phyloP scores from a whole-genome alignment of 1,284 basidiomycete genomes.

The Cutaneotrichosporon mucoides region DNA sequence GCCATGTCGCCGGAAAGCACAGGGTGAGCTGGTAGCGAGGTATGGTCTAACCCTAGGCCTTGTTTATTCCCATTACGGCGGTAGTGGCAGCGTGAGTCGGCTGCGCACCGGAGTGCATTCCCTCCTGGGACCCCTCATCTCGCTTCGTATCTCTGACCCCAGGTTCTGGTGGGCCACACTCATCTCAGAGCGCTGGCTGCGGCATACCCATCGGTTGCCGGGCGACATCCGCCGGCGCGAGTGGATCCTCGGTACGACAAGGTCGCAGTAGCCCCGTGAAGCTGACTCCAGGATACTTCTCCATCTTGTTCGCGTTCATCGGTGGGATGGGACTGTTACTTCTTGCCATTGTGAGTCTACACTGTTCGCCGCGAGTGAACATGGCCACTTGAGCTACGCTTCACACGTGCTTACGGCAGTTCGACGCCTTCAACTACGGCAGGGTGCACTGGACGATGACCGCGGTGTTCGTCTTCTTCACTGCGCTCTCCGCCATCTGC shows the following conservation, averaged over 20 bases:
- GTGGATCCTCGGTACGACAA: constrained; percentile 37
- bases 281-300: constrained; percentile 44
- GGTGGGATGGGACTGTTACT: constrained; percentile 51
- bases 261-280: background rate
- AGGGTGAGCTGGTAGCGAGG: constrained; percentile 17
- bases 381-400: too few relatives aligned
- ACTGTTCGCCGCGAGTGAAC: too few relatives aligned
- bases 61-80: constrained; percentile 48
- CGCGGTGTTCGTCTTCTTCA: constrained; percentile 51
- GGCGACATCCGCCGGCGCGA: constrained; percentile 48
- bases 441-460: constrained; percentile 54
- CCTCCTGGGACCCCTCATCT: too few relatives aligned
- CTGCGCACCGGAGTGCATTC: too few relatives aligned
- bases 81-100: constrained; percentile 28
- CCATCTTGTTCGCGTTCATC: constrained; percentile 50
- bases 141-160: background rate
- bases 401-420: constrained; percentile 20
- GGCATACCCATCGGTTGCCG: constrained; percentile 53
- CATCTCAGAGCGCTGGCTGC: constrained; percentile 52
- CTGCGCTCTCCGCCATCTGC: constrained; percentile 52
- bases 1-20: constrained; percentile 51
- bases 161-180: constrained; percentile 48
- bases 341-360: constrained; percentile 44
- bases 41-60: background rate
- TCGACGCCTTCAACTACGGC: constrained; percentile 49